phyloP scores from a whole-genome alignment of 129 eudicot genomes.

The Glebionis coronaria region DNA sequence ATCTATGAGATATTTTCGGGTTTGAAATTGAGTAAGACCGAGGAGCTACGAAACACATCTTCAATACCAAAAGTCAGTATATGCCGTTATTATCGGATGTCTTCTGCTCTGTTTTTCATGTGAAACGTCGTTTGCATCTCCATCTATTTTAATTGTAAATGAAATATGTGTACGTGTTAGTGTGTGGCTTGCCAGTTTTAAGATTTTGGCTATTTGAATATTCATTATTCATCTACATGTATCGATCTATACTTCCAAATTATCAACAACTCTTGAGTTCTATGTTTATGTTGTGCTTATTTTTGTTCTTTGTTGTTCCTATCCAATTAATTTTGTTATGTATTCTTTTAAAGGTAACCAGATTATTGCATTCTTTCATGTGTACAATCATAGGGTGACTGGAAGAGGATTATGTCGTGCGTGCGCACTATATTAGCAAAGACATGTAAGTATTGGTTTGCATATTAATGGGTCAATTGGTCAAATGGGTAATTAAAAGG shows the following conservation, averaged over 20 bases:
- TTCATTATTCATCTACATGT: conserved; percentile 39
- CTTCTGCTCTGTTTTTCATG: conserved; percentile 9
- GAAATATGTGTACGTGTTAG: conserved; percentile 13
- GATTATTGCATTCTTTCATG: too few relatives aligned
- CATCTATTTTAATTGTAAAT: conserved; percentile 3
- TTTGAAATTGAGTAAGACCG: conserved; percentile 68
- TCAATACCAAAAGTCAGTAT: conserved; percentile 82
- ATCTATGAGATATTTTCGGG: conserved; percentile 88
- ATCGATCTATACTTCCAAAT: conserved; percentile 96
- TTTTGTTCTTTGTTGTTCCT: too few relatives aligned
- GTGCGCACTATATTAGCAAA: too few relatives aligned
- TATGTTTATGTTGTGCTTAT: too few relatives aligned
- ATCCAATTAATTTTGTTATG: too few relatives aligned
- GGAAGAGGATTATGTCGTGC: too few relatives aligned
- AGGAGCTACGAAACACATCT: conserved; percentile 88
- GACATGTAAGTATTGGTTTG: too few relatives aligned
- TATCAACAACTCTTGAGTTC: conserved; percentile 97
- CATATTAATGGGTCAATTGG: too few relatives aligned
- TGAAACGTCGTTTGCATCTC: conserved; percentile 8
- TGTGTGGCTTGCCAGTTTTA: conserved; percentile 21
- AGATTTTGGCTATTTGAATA: conserved; percentile 26
- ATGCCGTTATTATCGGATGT: conserved; percentile 7
- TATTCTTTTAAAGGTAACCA: too few relatives aligned
- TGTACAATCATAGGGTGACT: too few relatives aligned
- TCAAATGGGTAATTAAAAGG: too few relatives aligned